phyloP scores from a whole-genome alignment of 352 stramenopile genomes.

The Globisporangium carolinianum region DNA sequence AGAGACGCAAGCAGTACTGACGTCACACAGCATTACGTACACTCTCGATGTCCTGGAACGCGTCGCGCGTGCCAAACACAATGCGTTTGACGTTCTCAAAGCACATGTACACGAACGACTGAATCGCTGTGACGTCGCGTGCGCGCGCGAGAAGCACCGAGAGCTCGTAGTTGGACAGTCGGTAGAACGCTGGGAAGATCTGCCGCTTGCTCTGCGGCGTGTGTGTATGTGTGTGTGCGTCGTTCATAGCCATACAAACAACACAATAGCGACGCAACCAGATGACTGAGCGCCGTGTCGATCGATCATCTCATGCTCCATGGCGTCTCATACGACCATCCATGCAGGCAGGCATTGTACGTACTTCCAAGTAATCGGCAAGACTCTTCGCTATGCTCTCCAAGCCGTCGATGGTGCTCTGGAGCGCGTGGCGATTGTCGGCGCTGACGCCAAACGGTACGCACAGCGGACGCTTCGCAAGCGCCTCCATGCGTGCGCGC shows the following conservation, averaged over 20 bases:
- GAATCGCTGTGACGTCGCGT: slow-evolving; percentile 38
- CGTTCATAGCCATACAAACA: too few relatives aligned
- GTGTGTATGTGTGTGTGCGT: background rate
- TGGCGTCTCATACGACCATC: background rate
- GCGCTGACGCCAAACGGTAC: slow-evolving; percentile 43
- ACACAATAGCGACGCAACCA: too few relatives aligned
- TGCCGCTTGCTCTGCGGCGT: slow-evolving; percentile 40
- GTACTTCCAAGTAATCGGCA: slow-evolving; percentile 49
- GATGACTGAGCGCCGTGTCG: too few relatives aligned
- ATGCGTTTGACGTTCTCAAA: slow-evolving; percentile 67
- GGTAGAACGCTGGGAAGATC: slow-evolving; percentile 55
- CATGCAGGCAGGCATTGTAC: background rate
- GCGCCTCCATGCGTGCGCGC: slow-evolving; percentile 35
- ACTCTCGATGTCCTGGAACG: slow-evolving; percentile 55
- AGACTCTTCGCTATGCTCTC: slow-evolving; percentile 39
- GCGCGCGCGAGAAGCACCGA: slow-evolving; percentile 39
- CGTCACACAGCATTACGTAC: slow-evolving; percentile 9
- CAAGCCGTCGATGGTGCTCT: slow-evolving; percentile 42
- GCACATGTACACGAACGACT: slow-evolving; percentile 51
- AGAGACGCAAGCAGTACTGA: too few relatives aligned
- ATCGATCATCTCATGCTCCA: too few relatives aligned
- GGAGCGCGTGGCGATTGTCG: slow-evolving; percentile 34
- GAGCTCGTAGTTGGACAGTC: slow-evolving; percentile 55
- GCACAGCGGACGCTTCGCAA: slow-evolving; percentile 46
- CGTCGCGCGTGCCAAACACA: slow-evolving; percentile 45